Percentiles rank a stretch among this genome's conserved stretches.
Conservation (phyloP, 345 rosid genomes). For the Ceriops tagal region DNA sequence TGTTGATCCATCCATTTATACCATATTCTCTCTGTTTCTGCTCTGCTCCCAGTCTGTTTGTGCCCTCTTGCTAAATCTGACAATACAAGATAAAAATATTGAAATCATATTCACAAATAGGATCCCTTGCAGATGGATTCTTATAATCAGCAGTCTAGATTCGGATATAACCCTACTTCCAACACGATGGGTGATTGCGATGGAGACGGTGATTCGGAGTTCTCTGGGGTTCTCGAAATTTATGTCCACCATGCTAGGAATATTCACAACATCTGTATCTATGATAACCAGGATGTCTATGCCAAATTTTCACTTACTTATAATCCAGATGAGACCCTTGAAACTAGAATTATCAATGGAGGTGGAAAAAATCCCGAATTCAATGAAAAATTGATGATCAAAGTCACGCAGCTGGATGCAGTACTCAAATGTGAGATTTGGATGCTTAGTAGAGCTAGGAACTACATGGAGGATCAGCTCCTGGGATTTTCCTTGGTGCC, state of each 20-base stretch:
- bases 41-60: background rate
- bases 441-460: conserved; percentile 88
- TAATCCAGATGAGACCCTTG: conserved; percentile 76
- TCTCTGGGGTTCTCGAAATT: conserved; percentile 64
- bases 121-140: conserved; percentile 42
- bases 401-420: conserved; percentile 57
- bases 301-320: conserved; percentile 92
- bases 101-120: background rate
- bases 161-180: conserved; percentile 35
- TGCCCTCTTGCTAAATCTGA: conserved; percentile 10
- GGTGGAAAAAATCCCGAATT: conserved; percentile 93
- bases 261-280: conserved; percentile 96
- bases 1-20: background rate
- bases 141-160: conserved; percentile 44
- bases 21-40: conserved; percentile 5
- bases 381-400: conserved; percentile 56
- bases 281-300: conserved; percentile 92
- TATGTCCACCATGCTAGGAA: conserved; percentile 87
- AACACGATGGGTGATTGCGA: conserved; percentile 27
- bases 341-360: conserved; percentile 68
- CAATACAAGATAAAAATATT: background rate
- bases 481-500: conserved; percentile 81
- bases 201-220: conserved; percentile 38
- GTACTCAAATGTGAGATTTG: conserved; percentile 95
- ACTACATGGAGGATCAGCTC: conserved; percentile 94